These are phyloP conservation scores for Periconia sp. DNA, from an alignment of 2,329 filamentous ascomycete species.

Conservation along the genomic window DNA sequence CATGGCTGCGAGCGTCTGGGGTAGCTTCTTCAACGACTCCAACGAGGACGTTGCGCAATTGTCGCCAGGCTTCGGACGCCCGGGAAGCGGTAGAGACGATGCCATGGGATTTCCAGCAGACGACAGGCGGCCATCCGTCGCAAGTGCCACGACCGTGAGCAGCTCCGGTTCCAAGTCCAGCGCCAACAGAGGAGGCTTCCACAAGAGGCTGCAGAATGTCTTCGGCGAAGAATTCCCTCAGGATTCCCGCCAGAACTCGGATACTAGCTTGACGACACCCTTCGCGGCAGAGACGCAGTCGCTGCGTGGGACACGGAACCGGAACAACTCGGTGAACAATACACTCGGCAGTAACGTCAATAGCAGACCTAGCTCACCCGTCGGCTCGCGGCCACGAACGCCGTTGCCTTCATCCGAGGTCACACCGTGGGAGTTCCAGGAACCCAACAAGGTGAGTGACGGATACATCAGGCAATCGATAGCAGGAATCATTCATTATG, in stretches of 20 bases:
- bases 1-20: constrained; percentile 53
- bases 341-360: constrained; percentile 57
- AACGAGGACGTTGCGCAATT: constrained; percentile 73
- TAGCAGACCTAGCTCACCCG: constrained; percentile 70
- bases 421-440: constrained; percentile 96
- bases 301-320: constrained; percentile 71
- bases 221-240: constrained; percentile 88
- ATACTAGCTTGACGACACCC: constrained; percentile 65
- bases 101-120: constrained; percentile 60
- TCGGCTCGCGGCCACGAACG: constrained; percentile 79
- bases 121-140: constrained; percentile 82
- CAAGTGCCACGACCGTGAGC: constrained; percentile 85
- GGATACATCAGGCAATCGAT: no score
- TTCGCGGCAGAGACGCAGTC: constrained; percentile 63
- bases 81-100: constrained; percentile 58
- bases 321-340: constrained; percentile 82
- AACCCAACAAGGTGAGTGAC: constrained; percentile 65
- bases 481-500: background rate
- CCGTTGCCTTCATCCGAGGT: constrained; percentile 89
- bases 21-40: constrained; percentile 76
- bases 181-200: constrained; percentile 67
- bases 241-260: constrained; percentile 70
- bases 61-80: constrained; percentile 69
- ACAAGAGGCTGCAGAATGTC: constrained; percentile 86
- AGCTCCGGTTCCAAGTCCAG: constrained; percentile 81